Evolutionary conservation across 2,329 filamentous ascomycete genomes (phyloP).

Genomic region (Ustulina deusta): DNA sequence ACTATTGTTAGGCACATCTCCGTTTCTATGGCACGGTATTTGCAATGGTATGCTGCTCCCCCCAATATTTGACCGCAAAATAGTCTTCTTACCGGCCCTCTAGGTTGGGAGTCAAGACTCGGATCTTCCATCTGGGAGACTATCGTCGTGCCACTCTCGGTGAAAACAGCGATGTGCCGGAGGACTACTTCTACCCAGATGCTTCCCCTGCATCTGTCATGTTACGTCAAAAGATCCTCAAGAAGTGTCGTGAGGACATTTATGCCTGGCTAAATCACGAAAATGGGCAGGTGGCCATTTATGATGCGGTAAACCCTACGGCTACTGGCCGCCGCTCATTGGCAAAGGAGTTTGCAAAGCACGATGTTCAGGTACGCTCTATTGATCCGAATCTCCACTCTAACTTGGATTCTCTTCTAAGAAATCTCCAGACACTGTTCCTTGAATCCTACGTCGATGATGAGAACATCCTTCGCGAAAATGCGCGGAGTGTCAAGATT

Average conservation of each 20-base stretch:
- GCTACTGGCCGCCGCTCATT: conserved; percentile 83
- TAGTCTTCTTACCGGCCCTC: conserved; percentile 36
- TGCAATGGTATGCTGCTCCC: conserved; percentile 75
- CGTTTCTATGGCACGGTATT: conserved; percentile 92
- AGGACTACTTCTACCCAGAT: conserved; percentile 98
- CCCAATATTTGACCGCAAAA: not conserved
- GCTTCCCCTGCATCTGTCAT: conserved; percentile 93
- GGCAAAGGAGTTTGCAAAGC: conserved; percentile 97
- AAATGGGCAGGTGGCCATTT: conserved; percentile 98
- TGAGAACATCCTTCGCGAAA: conserved; percentile 92
- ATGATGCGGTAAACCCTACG: conserved; percentile 96
- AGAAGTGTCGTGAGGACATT: conserved; percentile 97
- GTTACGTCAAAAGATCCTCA: conserved; percentile 94
- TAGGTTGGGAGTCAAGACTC: conserved; percentile 95
- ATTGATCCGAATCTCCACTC: not conserved
- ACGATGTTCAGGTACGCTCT: conserved; percentile 81
- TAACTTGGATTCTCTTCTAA: conserved; percentile 20
- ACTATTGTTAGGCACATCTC: conserved; percentile 79
- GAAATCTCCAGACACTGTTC: conserved; percentile 80
- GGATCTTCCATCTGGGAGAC: conserved; percentile 96
- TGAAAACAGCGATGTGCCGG: conserved; percentile 84
- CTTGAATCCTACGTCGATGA: conserved; percentile 97
- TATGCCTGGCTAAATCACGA: conserved; percentile 97
- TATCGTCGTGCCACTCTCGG: conserved; percentile 94
- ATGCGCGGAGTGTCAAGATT: conserved; percentile 97